phyloP scores from a whole-genome alignment of 2,329 filamentous ascomycete genomes.

The Pseudodiploospora longispora region DNA sequence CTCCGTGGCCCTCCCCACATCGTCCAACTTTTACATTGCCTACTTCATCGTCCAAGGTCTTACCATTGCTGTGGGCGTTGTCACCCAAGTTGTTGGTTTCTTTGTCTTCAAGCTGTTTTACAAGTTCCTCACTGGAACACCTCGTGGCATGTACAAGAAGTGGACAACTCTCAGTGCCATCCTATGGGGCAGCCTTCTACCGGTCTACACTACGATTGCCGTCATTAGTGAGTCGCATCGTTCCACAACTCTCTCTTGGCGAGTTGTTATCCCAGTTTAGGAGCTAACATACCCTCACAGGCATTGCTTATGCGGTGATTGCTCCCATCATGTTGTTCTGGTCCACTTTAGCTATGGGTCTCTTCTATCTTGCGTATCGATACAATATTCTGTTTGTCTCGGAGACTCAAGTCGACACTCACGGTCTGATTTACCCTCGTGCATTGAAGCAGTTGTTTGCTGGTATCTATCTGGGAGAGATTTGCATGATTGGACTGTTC shows the following conservation, averaged over 20 bases:
- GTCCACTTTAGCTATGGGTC: conserved; percentile 63
- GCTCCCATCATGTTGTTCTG: conserved; percentile 77
- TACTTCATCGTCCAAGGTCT: conserved; percentile 85
- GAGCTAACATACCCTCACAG: conserved; percentile 21
- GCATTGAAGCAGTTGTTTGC: conserved; percentile 80
- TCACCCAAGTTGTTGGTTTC: conserved; percentile 61
- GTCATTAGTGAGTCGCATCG: conserved; percentile 49
- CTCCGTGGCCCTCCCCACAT: conserved; percentile 64
- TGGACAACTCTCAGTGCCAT: conserved; percentile 62
- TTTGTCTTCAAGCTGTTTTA: conserved; percentile 61
- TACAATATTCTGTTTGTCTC: conserved; percentile 83
- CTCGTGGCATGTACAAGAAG: conserved; percentile 67
- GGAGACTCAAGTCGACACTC: conserved; percentile 74
- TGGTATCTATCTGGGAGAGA: conserved; percentile 71
- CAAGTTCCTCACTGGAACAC: conserved; percentile 65
- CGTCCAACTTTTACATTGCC: conserved; percentile 88
- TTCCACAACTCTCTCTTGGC: neutral
- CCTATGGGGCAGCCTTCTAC: conserved; percentile 71
- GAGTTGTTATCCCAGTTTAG: neutral
- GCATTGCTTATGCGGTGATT: conserved; percentile 74
- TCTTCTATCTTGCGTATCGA: conserved; percentile 79
- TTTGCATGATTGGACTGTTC: conserved; percentile 77
- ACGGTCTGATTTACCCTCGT: conserved; percentile 79
- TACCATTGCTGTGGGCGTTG: conserved; percentile 61
- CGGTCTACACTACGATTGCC: conserved; percentile 65